Evolutionary conservation across 2,329 filamentous ascomycete species (phyloP).

Genomic region (Leptographium radiaticola): DNA sequence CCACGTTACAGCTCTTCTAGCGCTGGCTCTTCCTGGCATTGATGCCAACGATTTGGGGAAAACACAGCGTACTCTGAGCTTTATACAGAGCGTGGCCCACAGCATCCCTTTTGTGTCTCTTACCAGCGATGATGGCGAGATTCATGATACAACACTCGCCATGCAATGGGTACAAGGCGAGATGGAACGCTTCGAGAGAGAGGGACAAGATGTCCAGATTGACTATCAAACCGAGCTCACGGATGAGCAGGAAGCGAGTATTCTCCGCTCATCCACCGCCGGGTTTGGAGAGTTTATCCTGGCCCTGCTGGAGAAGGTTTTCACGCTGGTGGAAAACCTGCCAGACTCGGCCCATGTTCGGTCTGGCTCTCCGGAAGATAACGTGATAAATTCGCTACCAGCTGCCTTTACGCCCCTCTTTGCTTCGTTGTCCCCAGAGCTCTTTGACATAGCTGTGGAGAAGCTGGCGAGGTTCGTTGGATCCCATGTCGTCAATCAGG

Average conservation of each 20-base stretch:
- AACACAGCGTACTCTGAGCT: constrained; percentile 85
- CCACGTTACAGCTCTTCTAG: constrained; percentile 88
- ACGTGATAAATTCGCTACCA: constrained; percentile 88
- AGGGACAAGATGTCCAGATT: constrained; percentile 73
- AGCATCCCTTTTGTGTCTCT: constrained; percentile 87
- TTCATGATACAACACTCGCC: constrained; percentile 64
- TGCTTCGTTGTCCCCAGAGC: constrained; percentile 77
- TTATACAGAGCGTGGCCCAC: constrained; percentile 91
- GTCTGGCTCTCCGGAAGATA: constrained; percentile 88
- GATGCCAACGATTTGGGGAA: constrained; percentile 97
- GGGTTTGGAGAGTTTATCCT: constrained; percentile 88
- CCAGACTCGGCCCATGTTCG: constrained; percentile 81
- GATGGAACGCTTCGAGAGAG: constrained; percentile 83
- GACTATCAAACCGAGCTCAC: constrained; percentile 72
- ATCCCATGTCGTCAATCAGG: constrained; percentile 92
- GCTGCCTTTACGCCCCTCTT: constrained; percentile 85
- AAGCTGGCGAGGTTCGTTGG: constrained; percentile 88
- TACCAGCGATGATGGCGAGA: constrained; percentile 51
- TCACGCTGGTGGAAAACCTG: constrained; percentile 87
- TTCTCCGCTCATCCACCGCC: constrained; percentile 85
- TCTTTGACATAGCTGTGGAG: constrained; percentile 83
- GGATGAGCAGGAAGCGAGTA: constrained; percentile 75
- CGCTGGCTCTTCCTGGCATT: constrained; percentile 83
- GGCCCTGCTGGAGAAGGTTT: constrained; percentile 84
- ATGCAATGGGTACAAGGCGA: constrained; percentile 90